These are phyloP conservation scores for Leccinum huronense DNA, from an alignment of 1,284 basidiomycete species.

Conservation along the genomic window DNA sequence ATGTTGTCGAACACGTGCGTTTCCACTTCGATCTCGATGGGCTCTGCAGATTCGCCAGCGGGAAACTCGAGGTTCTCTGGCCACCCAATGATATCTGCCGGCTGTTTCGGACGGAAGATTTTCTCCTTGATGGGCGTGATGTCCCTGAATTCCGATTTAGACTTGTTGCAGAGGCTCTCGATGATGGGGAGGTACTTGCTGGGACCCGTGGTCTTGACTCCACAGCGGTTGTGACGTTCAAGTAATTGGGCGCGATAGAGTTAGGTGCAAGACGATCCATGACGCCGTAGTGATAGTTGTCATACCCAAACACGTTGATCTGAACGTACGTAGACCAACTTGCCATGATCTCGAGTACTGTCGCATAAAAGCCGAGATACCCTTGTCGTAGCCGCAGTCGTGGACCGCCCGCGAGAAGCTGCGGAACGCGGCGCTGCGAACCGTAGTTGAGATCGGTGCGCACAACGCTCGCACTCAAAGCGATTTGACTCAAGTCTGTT, in stretches of 20 bases:
- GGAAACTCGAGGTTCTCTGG: slow-evolving; percentile 92
- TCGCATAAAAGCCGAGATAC: slow-evolving; percentile 70
- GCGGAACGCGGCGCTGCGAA: slow-evolving; percentile 73
- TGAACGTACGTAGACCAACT: slow-evolving; percentile 86
- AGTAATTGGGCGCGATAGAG: slow-evolving; percentile 77
- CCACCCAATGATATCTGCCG: slow-evolving; percentile 81
- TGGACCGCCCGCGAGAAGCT: slow-evolving; percentile 84
- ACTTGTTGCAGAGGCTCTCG: slow-evolving; percentile 63
- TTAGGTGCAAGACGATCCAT: slow-evolving; percentile 89
- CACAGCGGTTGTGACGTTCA: slow-evolving; percentile 91
- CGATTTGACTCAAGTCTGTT: slow-evolving; percentile 72
- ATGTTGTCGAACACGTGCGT: slow-evolving; percentile 91
- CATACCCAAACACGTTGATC: slow-evolving; percentile 84
- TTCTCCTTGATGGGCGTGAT: slow-evolving; percentile 57
- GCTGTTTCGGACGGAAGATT: slow-evolving; percentile 57
- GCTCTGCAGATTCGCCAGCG: slow-evolving; percentile 82
- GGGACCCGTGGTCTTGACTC: slow-evolving; percentile 67
- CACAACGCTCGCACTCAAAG: slow-evolving; percentile 60
- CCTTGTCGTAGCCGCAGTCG: slow-evolving; percentile 85
- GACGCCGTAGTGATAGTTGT: slow-evolving; percentile 87
- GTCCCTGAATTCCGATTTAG: slow-evolving; percentile 61
- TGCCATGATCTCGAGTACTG: slow-evolving; percentile 77
- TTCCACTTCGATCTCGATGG: slow-evolving; percentile 93
- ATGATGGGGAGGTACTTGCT: slow-evolving; percentile 78
- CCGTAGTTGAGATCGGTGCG: slow-evolving; percentile 75